A percentile compares a stretch with the other conserved stretches of the same genome.
Conservation (phyloP, 176 grass and related monocot species). For the Bonia amplexicaulis region DNA sequence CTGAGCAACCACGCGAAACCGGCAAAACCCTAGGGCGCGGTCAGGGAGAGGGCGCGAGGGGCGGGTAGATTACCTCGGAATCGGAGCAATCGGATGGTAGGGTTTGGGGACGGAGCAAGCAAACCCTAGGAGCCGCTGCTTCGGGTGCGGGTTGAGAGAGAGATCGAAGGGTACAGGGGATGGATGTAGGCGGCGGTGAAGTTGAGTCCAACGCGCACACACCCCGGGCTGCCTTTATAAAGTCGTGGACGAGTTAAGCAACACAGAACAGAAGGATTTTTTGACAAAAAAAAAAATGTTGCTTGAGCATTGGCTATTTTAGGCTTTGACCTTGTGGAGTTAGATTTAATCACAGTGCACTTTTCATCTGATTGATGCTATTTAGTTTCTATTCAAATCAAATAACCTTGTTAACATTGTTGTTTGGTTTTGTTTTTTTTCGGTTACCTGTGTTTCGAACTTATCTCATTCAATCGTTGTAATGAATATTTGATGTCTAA, state of each 20-base stretch:
- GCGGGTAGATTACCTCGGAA: slow-evolving; percentile 20
- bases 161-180: background rate
- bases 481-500: background rate
- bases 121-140: slow-evolving; percentile 40
- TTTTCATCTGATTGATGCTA: background rate
- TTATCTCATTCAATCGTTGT: background rate
- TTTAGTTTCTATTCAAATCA: background rate
- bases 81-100: slow-evolving; percentile 11
- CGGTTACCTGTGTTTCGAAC: too few relatives aligned
- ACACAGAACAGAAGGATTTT: background rate
- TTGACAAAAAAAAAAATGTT: background rate
- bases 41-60: background rate
- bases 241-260: background rate
- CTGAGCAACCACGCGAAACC: background rate
- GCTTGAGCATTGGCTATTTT: background rate
- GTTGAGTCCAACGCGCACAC: slow-evolving; percentile 11
- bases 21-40: slow-evolving; percentile 15
- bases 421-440: too few relatives aligned
- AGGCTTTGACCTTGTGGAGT: background rate
- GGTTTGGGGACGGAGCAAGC: slow-evolving; percentile 8
- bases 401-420: background rate
- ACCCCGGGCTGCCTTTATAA: background rate
- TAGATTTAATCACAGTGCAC: background rate
- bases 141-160: slow-evolving; percentile 28
- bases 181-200: slow-evolving; percentile 25